Evolutionary conservation across 306 rosid species (phyloP), one percentile per base, ranked within the genome.

Genomic region (Trifolium dubium): DNA sequence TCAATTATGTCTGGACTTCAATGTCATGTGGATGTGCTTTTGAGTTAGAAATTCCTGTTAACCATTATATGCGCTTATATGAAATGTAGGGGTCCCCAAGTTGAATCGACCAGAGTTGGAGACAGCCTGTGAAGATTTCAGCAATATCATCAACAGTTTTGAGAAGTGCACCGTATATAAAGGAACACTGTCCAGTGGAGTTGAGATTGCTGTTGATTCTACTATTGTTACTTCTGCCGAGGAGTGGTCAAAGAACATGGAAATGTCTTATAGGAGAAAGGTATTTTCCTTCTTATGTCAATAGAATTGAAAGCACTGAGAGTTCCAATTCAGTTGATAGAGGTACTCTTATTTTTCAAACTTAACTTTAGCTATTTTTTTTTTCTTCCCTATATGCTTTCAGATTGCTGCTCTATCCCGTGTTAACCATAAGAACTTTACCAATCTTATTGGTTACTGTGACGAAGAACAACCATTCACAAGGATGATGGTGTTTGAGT

Each of bases 111-210:
- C 83, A 34, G 99, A 95, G 75, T 76, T 95, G 78, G 99, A 87
- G 85, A 88, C 86, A 37, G 99, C 99, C 51, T 95, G 99, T 80
- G 99, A 95, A 79, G 98, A 95, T 88, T 95, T 95, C 83, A 95
- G 98, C 86, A 95, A 95, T 79, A 95, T 95, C 63, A 81, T 95
- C 61, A 74, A 78, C 81, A 87, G 83, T 54, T 31, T 79, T 69
- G 87, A 82, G 6, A 88, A 80, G 70, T 79, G 83, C 80, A 90
- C 85, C 15, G 67, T 90, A 68, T 95, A 95, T 82, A 95, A 95
- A 81, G 99, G 99, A 82, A 95, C 96, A 69, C 73, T 95, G n/a
- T 95, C 99, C 30, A 95, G 89, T 74, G 99, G 97, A 74, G 92
- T 90, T 8, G 99, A 95, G 90, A 95, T 95, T 74, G 96, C 99